A percentile compares a stretch with the other conserved stretches of the same genome.
phyloP scores from a whole-genome alignment of 2,329 filamentous ascomycete genomes.

The Beauveria brongniartii region DNA sequence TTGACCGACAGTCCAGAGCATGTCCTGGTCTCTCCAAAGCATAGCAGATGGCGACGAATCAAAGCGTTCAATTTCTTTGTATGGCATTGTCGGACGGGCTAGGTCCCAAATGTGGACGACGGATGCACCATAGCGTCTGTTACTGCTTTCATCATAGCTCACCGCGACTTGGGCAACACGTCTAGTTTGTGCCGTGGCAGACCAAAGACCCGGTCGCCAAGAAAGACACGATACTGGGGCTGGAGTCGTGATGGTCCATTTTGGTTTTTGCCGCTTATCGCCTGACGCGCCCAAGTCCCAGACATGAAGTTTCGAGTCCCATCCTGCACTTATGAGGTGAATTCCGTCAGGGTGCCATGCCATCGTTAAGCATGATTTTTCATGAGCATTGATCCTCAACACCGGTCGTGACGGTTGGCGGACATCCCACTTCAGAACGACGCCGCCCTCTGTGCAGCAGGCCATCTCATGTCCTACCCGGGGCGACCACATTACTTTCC shows the following conservation, averaged over 20 bases:
- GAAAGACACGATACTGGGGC: conserved; percentile 51
- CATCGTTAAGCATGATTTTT: conserved; percentile 50
- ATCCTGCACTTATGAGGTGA: conserved; percentile 56
- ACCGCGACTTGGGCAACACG: conserved; percentile 55
- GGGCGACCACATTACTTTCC: conserved; percentile 59
- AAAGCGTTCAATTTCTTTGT: conserved; percentile 56
- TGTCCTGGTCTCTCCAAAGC: conserved; percentile 56
- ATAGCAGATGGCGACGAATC: conserved; percentile 48
- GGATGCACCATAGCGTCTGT: conserved; percentile 46
- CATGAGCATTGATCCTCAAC: conserved; percentile 53
- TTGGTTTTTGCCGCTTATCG: conserved; percentile 57
- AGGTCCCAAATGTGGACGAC: conserved; percentile 61
- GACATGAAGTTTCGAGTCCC: conserved; percentile 53
- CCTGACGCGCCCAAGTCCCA: conserved; percentile 56
- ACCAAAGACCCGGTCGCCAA: conserved; percentile 59
- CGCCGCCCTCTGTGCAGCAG: conserved; percentile 55
- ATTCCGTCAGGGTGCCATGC: conserved; percentile 61
- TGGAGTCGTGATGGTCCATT: conserved; percentile 52
- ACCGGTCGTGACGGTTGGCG: conserved; percentile 45
- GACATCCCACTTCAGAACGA: conserved; percentile 57
- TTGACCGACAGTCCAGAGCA: conserved; percentile 57
- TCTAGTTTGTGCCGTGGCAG: conserved; percentile 51
- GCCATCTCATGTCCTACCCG: conserved; percentile 54
- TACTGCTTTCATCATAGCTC: conserved; percentile 49
- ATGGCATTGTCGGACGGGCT: conserved; percentile 58